phyloP scores from a whole-genome alignment of 768 basidiomycete species.

The Sistotremastrum niveocremeum region DNA sequence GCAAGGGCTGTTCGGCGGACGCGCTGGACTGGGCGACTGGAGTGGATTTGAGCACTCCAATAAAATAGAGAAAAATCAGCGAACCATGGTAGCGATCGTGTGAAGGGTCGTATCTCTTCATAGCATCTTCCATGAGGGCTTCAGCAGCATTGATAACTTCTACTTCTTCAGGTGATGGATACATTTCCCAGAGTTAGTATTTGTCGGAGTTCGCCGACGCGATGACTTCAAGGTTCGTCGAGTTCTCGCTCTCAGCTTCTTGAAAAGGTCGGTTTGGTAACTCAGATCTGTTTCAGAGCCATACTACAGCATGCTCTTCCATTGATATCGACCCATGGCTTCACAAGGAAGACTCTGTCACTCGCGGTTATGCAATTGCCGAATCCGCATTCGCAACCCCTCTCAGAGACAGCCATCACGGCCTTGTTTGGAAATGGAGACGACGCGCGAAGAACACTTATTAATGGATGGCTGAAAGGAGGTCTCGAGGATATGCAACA shows the following conservation, averaged over 20 bases:
- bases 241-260: too few species aligned
- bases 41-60: slow-evolving; percentile 1
- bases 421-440: slow-evolving; percentile 63
- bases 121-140: slow-evolving; percentile 54
- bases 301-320: slow-evolving; percentile 51
- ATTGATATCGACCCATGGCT: slow-evolving; percentile 53
- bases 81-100: slow-evolving; percentile 71
- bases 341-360: slow-evolving; percentile 58
- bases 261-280: too few species aligned
- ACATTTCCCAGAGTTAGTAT: neutral
- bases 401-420: slow-evolving; percentile 57
- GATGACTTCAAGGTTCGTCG: too few species aligned
- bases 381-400: slow-evolving; percentile 37
- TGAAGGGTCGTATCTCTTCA: slow-evolving; percentile 69
- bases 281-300: too few species aligned
- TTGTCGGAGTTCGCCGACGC: too few species aligned
- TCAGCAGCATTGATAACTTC: slow-evolving; percentile 43
- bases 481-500: slow-evolving; percentile 39
- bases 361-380: slow-evolving; percentile 47
- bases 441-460: slow-evolving; percentile 45
- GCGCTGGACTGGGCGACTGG: slow-evolving; percentile 46
- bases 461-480: slow-evolving; percentile 63
- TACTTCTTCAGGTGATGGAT: slow-evolving; percentile 5
- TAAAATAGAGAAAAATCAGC: slow-evolving; percentile 8
- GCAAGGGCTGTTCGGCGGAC: slow-evolving; percentile 66